These are phyloP conservation scores for Candida ponderosae DNA, from an alignment of 805 yeast genomes.

Conservation along the genomic window DNA sequence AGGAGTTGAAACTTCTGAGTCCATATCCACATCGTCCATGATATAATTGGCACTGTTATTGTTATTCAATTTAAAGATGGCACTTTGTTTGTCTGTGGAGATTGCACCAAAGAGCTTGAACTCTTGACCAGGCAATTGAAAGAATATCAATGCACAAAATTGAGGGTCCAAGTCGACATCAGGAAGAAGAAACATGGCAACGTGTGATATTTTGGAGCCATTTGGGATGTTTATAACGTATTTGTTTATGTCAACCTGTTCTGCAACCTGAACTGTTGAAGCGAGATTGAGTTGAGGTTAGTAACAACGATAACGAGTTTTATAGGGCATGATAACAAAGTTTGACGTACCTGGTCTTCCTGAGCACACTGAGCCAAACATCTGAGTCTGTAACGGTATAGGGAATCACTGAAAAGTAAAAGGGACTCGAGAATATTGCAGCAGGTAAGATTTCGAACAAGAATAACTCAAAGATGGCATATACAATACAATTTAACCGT, in stretches of 20 bases:
- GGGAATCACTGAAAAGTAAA: too few species aligned
- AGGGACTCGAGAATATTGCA: too few species aligned
- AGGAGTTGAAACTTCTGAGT: constrained; percentile 36
- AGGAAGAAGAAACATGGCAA: constrained; percentile 82
- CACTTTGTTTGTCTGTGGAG: constrained; percentile 69
- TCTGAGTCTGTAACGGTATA: constrained; percentile 12
- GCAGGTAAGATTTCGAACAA: too few species aligned
- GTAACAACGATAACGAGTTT: constrained; percentile 20
- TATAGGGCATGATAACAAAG: background rate
- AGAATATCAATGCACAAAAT: constrained; percentile 79
- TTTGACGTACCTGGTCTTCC: constrained; percentile 47
- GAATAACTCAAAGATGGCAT: too few species aligned
- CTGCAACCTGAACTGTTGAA: constrained; percentile 33
- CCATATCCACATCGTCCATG: constrained; percentile 51
- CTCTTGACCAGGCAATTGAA: constrained; percentile 54
- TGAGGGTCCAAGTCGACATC: constrained; percentile 64
- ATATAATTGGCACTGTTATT: constrained; percentile 23
- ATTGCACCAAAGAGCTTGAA: constrained; percentile 63
- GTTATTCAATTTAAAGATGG: constrained; percentile 75
- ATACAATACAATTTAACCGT: too few species aligned
- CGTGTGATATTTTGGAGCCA: constrained; percentile 63
- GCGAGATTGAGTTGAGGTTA: constrained; percentile 8
- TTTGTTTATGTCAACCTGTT: constrained; percentile 62
- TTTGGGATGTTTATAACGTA: constrained; percentile 57
- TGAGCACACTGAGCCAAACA: constrained; percentile 75